Percentiles rank a stretch among this genome's conserved stretches.
Conservation (phyloP, 1,284 basidiomycete species). For the Ceratobasidium sp. region DNA sequence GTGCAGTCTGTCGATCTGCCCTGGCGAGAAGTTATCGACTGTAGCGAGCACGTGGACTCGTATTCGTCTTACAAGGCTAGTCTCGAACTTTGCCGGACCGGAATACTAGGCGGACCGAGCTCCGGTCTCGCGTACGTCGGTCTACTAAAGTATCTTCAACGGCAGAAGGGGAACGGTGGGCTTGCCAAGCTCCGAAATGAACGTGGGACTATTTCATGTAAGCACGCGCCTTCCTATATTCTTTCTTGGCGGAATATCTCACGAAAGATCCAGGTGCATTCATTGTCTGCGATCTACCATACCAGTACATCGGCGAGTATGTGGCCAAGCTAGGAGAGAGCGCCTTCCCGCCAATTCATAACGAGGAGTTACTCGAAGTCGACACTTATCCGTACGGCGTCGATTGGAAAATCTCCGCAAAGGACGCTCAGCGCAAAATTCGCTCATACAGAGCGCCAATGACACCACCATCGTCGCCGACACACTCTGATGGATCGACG, state of each 20-base stretch:
- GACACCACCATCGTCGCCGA: slow-evolving; percentile 33
- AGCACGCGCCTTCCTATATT: background rate
- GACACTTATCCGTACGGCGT: slow-evolving; percentile 37
- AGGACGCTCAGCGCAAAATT: slow-evolving; percentile 12
- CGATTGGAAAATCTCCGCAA: slow-evolving; percentile 33
- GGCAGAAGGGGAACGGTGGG: slow-evolving; percentile 19
- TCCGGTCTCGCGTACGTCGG: slow-evolving; percentile 33
- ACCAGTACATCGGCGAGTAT: slow-evolving; percentile 42
- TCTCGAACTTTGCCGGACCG: slow-evolving; percentile 34
- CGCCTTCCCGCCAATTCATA: slow-evolving; percentile 36
- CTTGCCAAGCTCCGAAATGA: slow-evolving; percentile 17
- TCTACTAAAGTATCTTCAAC: slow-evolving; percentile 32
- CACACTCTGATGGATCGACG: background rate
- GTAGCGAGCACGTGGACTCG: slow-evolving; percentile 35
- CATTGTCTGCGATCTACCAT: slow-evolving; percentile 37
- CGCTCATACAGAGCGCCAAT: background rate
- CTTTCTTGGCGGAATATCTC: too few species aligned
- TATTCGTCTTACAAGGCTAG: slow-evolving; percentile 25
- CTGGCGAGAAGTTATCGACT: slow-evolving; percentile 44
- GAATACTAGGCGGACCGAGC: slow-evolving; percentile 33
- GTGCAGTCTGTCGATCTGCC: slow-evolving; percentile 42
- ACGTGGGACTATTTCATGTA: slow-evolving; percentile 30
- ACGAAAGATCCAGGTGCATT: slow-evolving; percentile 21
- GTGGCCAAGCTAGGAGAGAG: slow-evolving; percentile 23
- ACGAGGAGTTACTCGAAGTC: slow-evolving; percentile 27